These are phyloP conservation scores for Blumeriella jaapii DNA, from an alignment of 2,329 filamentous ascomycete genomes.

Conservation along the genomic window DNA sequence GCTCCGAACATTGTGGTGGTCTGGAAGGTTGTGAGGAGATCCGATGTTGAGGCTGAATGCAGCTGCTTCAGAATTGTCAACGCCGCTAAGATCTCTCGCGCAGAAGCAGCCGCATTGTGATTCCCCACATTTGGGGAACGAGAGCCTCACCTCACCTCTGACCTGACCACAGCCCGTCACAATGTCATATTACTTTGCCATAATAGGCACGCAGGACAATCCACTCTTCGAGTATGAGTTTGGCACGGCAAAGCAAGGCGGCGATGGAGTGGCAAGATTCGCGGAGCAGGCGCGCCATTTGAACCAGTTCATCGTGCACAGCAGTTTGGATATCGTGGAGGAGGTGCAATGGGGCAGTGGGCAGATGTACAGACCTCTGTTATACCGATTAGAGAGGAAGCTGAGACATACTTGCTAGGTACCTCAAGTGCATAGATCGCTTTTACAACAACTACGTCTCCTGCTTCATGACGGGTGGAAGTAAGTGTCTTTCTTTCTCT, in stretches of 20 bases:
- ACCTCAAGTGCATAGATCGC: constrained; percentile 91
- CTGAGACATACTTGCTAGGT: constrained; percentile 43
- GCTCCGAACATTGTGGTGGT: constrained; percentile 62
- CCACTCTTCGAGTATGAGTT: constrained; percentile 96
- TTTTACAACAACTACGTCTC: constrained; percentile 95
- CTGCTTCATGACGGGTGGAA: constrained; percentile 85
- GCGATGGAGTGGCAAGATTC: constrained; percentile 85
- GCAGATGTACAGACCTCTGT: constrained; percentile 52
- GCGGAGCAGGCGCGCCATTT: constrained; percentile 79
- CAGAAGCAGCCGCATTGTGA: constrained; percentile 20
- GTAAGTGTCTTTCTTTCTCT: constrained; percentile 24
- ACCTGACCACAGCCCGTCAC: not conserved
- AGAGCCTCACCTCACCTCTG: not conserved
- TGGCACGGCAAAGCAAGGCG: constrained; percentile 89
- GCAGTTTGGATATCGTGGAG: constrained; percentile 86
- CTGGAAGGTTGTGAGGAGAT: constrained; percentile 4
- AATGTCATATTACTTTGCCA: constrained; percentile 99
- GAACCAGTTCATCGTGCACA: constrained; percentile 96
- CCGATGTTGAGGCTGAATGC: constrained; percentile 9
- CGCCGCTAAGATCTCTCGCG: constrained; percentile 20
- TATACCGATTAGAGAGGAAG: not conserved
- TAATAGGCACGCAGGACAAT: constrained; percentile 90
- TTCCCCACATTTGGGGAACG: not conserved
- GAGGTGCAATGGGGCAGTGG: constrained; percentile 89
- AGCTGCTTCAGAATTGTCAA: constrained; percentile 14